These are phyloP conservation scores for Leucaena leucocephala DNA, from an alignment of 306 rosid genomes.

Conservation along the genomic window DNA sequence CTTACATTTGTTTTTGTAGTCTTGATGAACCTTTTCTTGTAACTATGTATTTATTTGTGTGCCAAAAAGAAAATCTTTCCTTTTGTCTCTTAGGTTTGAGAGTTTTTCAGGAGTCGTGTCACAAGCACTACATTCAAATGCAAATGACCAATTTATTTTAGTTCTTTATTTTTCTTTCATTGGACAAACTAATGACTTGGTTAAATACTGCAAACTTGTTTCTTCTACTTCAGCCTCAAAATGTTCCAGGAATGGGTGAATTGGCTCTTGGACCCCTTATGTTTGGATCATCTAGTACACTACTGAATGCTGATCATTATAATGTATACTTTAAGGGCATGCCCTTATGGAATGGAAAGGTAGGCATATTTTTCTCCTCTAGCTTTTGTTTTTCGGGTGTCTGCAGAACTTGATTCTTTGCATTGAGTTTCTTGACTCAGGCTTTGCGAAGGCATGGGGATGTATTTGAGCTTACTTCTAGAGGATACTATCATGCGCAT, in stretches of 20 bases:
- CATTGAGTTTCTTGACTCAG: conserved; percentile 46
- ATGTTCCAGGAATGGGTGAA: conserved; percentile 89
- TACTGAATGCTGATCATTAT: conserved; percentile 89
- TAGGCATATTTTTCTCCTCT: conserved; percentile 42
- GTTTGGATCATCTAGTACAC: conserved; percentile 77
- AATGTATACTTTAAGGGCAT: conserved; percentile 84
- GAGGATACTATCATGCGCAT: conserved; percentile 90
- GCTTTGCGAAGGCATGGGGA: conserved; percentile 93
- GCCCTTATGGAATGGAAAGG: conserved; percentile 86
- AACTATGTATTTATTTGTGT: not conserved
- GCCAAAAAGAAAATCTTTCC: not conserved
- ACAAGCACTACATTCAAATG: conserved; percentile 13
- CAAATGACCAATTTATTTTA: conserved; percentile 1
- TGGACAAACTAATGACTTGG: not conserved
- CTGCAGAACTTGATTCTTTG: conserved; percentile 26
- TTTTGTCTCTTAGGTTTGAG: conserved; percentile 2
- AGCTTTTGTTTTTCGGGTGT: not conserved
- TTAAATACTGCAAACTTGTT: conserved; percentile 17
- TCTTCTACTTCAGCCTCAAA: conserved; percentile 56
- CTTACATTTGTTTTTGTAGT: conserved; percentile 10
- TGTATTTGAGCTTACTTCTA: conserved; percentile 76
- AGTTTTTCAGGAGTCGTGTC: not conserved
- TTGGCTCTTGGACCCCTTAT: conserved; percentile 86
- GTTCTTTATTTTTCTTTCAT: conserved; percentile 22
- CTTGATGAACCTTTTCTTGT: conserved; percentile 12